A percentile compares a stretch with the other conserved stretches of the same genome.
phyloP scores from a whole-genome alignment of 2,329 filamentous ascomycete species.

The Alternaria postmessia region DNA sequence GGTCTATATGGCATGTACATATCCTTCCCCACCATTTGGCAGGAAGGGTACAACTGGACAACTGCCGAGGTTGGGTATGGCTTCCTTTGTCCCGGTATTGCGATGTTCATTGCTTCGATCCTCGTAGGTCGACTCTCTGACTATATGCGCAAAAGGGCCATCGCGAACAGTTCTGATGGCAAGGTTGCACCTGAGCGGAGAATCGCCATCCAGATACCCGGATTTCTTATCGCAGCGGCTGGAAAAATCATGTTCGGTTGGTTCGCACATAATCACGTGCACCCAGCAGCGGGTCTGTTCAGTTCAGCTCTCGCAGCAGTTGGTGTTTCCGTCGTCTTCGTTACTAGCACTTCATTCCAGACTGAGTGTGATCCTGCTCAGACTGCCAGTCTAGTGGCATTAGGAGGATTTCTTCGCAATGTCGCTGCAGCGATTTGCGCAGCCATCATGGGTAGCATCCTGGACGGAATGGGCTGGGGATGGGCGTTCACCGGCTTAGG shows the following conservation, averaged over 20 bases:
- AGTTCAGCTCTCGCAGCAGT: conserved; percentile 21
- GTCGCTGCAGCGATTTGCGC: conserved; percentile 52
- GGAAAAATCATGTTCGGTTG: conserved; percentile 55
- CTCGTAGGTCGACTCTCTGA: conserved; percentile 52
- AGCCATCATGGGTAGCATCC: conserved; percentile 46
- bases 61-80: conserved; percentile 47
- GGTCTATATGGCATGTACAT: conserved; percentile 40
- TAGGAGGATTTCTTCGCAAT: conserved; percentile 54
- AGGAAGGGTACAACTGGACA: conserved; percentile 46
- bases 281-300: conserved; percentile 9
- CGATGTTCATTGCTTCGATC: conserved; percentile 49
- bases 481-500: conserved; percentile 54
- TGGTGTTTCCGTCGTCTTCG: conserved; percentile 52
- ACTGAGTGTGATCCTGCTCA: conserved; percentile 53
- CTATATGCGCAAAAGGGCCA: conserved; percentile 40
- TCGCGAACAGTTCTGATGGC: conserved; percentile 31
- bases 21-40: conserved; percentile 36
- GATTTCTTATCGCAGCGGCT: conserved; percentile 49
- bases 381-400: conserved; percentile 53
- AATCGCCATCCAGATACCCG: conserved; percentile 52
- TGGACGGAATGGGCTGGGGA: conserved; percentile 49
- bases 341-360: conserved; percentile 54
- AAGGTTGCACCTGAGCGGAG: conserved; percentile 51
- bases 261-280: conserved; percentile 43
- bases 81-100: conserved; percentile 48